phyloP scores from a whole-genome alignment of 2,329 filamentous ascomycete genomes.

The Fusarium camptoceras region DNA sequence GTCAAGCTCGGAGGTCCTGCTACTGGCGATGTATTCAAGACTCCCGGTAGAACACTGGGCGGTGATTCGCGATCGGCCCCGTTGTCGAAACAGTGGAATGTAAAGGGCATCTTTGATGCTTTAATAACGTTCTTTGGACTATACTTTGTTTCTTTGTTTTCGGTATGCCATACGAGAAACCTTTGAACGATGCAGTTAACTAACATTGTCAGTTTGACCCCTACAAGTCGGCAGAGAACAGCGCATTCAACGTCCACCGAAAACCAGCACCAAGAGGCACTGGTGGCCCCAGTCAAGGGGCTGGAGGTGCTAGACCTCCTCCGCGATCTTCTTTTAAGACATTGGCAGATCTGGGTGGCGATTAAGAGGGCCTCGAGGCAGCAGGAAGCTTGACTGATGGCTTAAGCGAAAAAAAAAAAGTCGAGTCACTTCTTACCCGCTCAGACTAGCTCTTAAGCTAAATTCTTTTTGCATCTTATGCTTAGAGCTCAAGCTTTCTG shows the following conservation, averaged over 20 bases:
- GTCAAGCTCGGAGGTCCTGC: conserved; percentile 63
- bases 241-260: conserved; percentile 67
- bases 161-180: conserved; percentile 57
- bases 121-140: conserved; percentile 69
- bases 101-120: conserved; percentile 61
- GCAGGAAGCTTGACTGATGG: not conserved
- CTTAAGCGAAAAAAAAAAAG: not conserved
- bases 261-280: conserved; percentile 43
- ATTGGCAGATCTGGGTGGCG: conserved; percentile 62
- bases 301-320: conserved; percentile 44
- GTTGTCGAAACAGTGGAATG: conserved; percentile 44
- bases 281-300: conserved; percentile 36
- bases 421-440: not conserved
- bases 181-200: conserved; percentile 10
- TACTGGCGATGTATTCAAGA: conserved; percentile 62
- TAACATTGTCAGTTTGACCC: conserved; percentile 65
- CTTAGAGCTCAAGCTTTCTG: not conserved
- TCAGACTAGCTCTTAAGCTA: not conserved
- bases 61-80: conserved; percentile 47
- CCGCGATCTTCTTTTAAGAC: conserved; percentile 61
- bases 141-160: conserved; percentile 71
- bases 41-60: conserved; percentile 69
- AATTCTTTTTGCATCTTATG: not conserved
- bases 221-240: conserved; percentile 70
- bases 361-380: conserved; percentile 29